Base-by-base conservation (phyloP, 169 alveolate species). In the Cryptosporidium viatorum region DNA sequence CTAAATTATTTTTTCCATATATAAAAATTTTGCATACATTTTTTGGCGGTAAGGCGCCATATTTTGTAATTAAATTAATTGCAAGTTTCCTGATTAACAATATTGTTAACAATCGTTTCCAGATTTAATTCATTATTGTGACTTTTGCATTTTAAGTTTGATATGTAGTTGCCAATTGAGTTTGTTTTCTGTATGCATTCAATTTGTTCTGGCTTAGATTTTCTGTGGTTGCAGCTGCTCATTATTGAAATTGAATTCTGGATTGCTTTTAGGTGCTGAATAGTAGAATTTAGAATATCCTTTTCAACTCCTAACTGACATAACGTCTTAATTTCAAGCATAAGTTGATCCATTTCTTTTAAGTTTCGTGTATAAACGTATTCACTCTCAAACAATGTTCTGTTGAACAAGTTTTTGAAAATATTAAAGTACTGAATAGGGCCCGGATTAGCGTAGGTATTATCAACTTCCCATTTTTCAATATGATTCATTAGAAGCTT, bases 391-490 rank as follows among this genome's bases (percentile, higher is more conserved):
- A 93, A 91, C 67, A 97, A 86, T 18, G 95, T 93, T 60, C 96
- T 91, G 93, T 94, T 96, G 48, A 95, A 94, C 59, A 94, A 80
- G n/a, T 92, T 71, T 7, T 95, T 85, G 29, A 94, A 96, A 14
- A 85, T 85, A 60, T 97, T 98, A 70, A 71, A 93, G 93, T 94
- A 97, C 93, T 97, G 97, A 29, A 97, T 97, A 23, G 99, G 99
- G 29, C 99, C 99, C 3, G 99, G 99, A 87, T 97, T 97, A 84
- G 95, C 95, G 93, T 96, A 97, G 29, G 95, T 95, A 89, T 97
- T 99, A 29, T 95, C 97, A 75, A 92, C 69, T 67, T 93, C 93
- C 99, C 99, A 97, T 59, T 92, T 93, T 62, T 92, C 92, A 65
- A 94, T 92, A 10, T 95, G 95, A 48, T 91, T 86, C 69, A 94